Evolutionary conservation across 805 yeast species (phyloP).

Genomic region (Suhomyces prunicola): DNA sequence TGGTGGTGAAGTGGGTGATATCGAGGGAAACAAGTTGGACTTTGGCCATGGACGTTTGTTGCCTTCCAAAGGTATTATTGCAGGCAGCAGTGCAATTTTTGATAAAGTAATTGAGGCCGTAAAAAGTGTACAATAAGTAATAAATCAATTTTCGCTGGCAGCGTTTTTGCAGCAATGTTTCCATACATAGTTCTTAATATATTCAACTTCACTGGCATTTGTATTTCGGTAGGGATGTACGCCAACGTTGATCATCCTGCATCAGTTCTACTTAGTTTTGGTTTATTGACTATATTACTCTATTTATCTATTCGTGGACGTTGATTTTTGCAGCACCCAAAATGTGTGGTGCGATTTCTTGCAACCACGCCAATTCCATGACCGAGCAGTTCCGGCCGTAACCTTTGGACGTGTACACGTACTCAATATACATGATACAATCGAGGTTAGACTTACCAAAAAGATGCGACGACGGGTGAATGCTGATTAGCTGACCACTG

Average conservation of each 20-base stretch:
- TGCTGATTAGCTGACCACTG: conserved; percentile 78
- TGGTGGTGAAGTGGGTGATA: conserved; percentile 88
- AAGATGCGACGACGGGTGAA: conserved; percentile 86
- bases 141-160: neutral
- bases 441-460: conserved; percentile 74
- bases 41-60: conserved; percentile 85
- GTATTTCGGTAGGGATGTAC: neutral
- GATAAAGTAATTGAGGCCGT: conserved; percentile 50
- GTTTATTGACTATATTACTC: neutral
- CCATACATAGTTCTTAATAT: neutral
- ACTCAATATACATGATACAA: conserved; percentile 92
- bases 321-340: conserved; percentile 42
- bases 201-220: neutral
- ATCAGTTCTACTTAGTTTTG: neutral
- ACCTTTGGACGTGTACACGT: conserved; percentile 88
- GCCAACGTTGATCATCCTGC: neutral
- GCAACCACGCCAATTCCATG: conserved; percentile 80
- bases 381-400: conserved; percentile 88
- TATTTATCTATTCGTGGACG: conserved; percentile 14
- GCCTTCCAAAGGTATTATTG: conserved; percentile 88
- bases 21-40: conserved; percentile 68
- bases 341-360: conserved; percentile 70
- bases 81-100: conserved; percentile 56
- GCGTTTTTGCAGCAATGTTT: neutral
- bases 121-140: conserved; percentile 15